Evolutionary conservation across 768 basidiomycete genomes (phyloP), one percentile per base, ranked within the genome.

Genomic region (Trichaptum fuscoviolaceum): DNA sequence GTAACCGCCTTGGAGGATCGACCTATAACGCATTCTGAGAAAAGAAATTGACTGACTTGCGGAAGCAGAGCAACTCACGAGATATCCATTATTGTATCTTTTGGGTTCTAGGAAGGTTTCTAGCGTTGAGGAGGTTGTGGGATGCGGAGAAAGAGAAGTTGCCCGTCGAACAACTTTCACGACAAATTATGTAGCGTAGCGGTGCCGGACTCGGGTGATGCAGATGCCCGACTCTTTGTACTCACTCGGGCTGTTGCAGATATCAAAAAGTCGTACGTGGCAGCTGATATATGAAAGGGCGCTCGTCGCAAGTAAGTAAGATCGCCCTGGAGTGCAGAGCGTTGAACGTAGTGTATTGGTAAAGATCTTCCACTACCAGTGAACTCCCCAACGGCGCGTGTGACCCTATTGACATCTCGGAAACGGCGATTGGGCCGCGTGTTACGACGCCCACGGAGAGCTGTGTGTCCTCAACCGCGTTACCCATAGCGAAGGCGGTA

Each of bases 1-100:
- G 80, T 96, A 97, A 57, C 96, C 96, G 67, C 96, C 96, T 76
- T 96, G 92, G 27, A 94, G 84, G 71, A 93, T 83, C 7, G 93
- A 94, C 20, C 91, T 88, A 69, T 25, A 67, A 8, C 35, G 18
- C 17, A 20, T 17, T 25, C 24, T 34, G 4, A 61, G 12, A 23
- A 25, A 23, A 7, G 3, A 6, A 20, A 20, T 20, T 17, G 65
- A 67, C 67, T n/a, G 42, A 58, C 15, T 9, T 7, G 35, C 18
- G 24, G 24, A 8, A n/a, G 18, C 25, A 25, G 20, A 17, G 12
- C 8, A 12, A 63, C 65, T 27, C 26, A 66, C 65, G 65, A 66
- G 25, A 66, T 66, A 26, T 66, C 65, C 65, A 66, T 66, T 20
- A 9, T 61, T 15, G 3, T 61, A 8, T 30, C 8, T 8, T 30